phyloP scores from a whole-genome alignment of 2,329 filamentous ascomycete genomes.

The Colletotrichum australisinense region DNA sequence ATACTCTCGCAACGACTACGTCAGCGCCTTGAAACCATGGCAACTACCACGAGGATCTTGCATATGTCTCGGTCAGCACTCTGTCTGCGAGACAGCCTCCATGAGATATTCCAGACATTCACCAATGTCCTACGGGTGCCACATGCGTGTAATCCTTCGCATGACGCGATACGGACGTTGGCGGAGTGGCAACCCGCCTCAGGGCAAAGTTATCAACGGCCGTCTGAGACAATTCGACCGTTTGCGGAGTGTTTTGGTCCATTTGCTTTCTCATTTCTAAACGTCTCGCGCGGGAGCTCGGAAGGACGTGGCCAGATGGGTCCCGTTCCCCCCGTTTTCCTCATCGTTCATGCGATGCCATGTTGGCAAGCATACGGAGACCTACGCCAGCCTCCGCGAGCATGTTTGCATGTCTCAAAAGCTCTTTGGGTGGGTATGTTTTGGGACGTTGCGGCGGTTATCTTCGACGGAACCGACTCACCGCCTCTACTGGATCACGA shows the following conservation, averaged over 20 bases:
- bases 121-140: not conserved
- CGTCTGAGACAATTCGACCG: slow-evolving; percentile 7
- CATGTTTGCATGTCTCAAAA: not conserved
- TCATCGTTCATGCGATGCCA: not conserved
- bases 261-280: not conserved
- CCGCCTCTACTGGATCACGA: not conserved
- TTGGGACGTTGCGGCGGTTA: not conserved
- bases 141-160: not conserved
- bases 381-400: no score
- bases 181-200: not conserved
- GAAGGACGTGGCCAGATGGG: not conserved
- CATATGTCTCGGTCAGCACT: not conserved
- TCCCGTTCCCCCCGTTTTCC: not conserved
- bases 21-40: no score
- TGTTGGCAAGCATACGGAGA: not conserved
- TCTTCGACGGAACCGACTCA: not conserved
- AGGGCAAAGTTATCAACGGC: not conserved
- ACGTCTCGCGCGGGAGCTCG: not conserved
- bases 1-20: no score
- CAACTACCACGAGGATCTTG: no score
- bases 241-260: not conserved
- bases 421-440: not conserved
- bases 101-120: not conserved
- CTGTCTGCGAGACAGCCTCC: not conserved
- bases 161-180: not conserved